A percentile compares a stretch with the other conserved stretches of the same genome.
Evolutionary conservation across 148 eudicot genomes (phyloP).

Genomic region (Fagopyrum tataricum): DNA sequence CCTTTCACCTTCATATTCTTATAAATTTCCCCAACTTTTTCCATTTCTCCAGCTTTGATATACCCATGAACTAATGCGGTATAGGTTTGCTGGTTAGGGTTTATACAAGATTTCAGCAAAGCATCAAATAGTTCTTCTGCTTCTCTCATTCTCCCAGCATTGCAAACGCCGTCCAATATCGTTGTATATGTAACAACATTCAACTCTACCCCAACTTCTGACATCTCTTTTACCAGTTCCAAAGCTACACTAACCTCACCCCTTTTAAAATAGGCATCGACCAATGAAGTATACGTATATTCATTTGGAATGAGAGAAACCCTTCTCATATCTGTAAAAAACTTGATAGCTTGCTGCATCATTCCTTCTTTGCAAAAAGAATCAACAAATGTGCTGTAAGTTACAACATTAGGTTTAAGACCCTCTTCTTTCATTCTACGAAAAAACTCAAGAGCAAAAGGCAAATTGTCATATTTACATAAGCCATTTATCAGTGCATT

Average conservation of each 20-base stretch:
- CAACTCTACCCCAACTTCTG: slow-evolving; percentile 50
- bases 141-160: slow-evolving; percentile 63
- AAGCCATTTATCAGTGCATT: slow-evolving; percentile 80
- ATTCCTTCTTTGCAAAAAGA: slow-evolving; percentile 89
- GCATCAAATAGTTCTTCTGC: slow-evolving; percentile 58
- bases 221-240: slow-evolving; percentile 76
- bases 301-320: slow-evolving; percentile 79
- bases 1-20: slow-evolving; percentile 49
- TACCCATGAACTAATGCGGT: slow-evolving; percentile 75
- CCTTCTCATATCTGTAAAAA: slow-evolving; percentile 85
- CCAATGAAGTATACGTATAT: slow-evolving; percentile 72
- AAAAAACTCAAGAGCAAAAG: slow-evolving; percentile 62
- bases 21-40: slow-evolving; percentile 40
- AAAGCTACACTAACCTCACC: slow-evolving; percentile 52
- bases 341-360: slow-evolving; percentile 73
- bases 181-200: slow-evolving; percentile 78
- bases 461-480: slow-evolving; percentile 63
- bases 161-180: slow-evolving; percentile 65
- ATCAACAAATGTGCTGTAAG: slow-evolving; percentile 93
- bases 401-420: slow-evolving; percentile 76
- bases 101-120: slow-evolving; percentile 45
- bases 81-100: slow-evolving; percentile 53
- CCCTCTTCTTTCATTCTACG: slow-evolving; percentile 58
- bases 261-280: slow-evolving; percentile 79
- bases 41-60: slow-evolving; percentile 50